Evolutionary conservation across 768 basidiomycete genomes (phyloP), one percentile per base, ranked within the genome.

Genomic region (Tricholoma sp.): DNA sequence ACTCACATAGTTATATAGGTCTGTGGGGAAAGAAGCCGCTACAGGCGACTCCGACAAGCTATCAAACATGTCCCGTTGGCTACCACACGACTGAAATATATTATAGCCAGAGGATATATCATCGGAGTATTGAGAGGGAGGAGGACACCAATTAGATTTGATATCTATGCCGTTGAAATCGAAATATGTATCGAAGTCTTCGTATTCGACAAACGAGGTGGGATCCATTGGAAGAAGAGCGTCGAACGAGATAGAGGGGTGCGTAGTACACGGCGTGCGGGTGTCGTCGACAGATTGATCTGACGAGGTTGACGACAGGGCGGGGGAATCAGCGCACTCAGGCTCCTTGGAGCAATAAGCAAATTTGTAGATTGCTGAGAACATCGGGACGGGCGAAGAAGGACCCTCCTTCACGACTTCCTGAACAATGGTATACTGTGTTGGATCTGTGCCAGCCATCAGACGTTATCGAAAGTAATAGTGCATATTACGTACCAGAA

Each of bases 371-470:
- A 76, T 74, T 7, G 83, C 83, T 11, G 81, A 82, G 68, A 84
- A 86, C 51, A 83, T 70, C 32, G 74, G 62, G 24, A 69, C 58
- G 4, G 64, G 59, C 18, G 67, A 50, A 4, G 64, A 53, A 18
- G 65, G 61, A 31, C 70, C 66, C 47, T 73, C 70, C 55, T 73
- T 70, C 28, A 73, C 62, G 47, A 90, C 82, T 50, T 85, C 81
- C 65, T 90, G 88, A 42, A 82, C 70, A 63, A 90, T 86, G 2
- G 79, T 81, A 67, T 80, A 89, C 54, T 78, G 69, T 4, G 85
- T 81, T 18, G 86, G 84, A 68, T 90, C 88, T 89, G 56, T 53
- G 15, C 45, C 42, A 32, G 15, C 13, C 39, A 57, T 57, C 59
- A 63, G 55, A 28, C 54, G 33, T 6, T 34, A 41, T 28, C 24